Evolutionary conservation across 2,329 filamentous ascomycete species (phyloP), one percentile per base, ranked within the genome.

Genomic region (Trichoderma guizhouense): DNA sequence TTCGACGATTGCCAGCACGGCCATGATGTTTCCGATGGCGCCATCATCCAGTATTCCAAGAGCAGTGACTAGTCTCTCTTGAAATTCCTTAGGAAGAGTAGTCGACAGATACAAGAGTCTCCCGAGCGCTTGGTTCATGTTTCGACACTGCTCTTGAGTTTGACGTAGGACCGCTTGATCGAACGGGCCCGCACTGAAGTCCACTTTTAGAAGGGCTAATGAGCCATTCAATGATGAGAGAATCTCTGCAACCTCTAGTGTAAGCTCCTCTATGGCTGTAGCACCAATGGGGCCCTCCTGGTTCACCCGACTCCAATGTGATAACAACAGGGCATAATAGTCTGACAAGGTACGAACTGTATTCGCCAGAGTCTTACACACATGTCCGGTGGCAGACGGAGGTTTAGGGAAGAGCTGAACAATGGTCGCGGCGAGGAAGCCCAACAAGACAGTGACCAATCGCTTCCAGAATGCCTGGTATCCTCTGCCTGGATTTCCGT

Each of bases 381-480:
- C 79, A 69, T 86, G 83, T 0, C 77, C 79, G 0, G 84, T 82
- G 0, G 84, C 84, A 0, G 85, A 86, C 0, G 85, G 84, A 0
- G 85, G 84, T 0, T 78, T 79, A 0, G 85, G 85, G 64, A 86
- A 82, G 0, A 86, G 70, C 69, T 86, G 84, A 0, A 87, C 83
- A 7, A 86, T 76, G 0, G 82, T 77, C 0, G 84, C 82, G 0
- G 81, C 84, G 0, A 76, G 76, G 11, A 85, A 81, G 0, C 85
- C 85, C 2, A 86, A 75, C 6, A 87, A 73, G 0, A 86, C 85
- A 0, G 83, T 80, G 1, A 84, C 76, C 0, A 83, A 68, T 1
- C 85, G 82, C 32, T 83, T 83, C 83, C 84, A 87, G 73, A 87
- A 87, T 7, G 85, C 82, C 58, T 73, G 78, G 39, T 86, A 86